Percentiles rank a stretch among this genome's conserved stretches.
Conservation (phyloP, 169 alveolate genomes). For the Plasmodium berghei region DNA sequence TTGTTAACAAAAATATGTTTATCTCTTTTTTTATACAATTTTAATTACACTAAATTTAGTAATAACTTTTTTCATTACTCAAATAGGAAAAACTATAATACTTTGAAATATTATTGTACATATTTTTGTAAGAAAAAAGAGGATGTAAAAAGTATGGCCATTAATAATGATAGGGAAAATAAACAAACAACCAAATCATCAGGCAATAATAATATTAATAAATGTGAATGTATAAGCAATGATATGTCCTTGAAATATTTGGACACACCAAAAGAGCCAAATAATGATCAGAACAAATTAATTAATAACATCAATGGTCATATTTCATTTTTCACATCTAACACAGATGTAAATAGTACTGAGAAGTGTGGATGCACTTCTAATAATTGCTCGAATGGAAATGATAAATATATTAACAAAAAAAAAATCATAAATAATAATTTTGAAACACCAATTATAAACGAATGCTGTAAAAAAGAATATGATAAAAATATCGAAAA, state of each 20-base stretch:
- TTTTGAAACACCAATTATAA: too few relatives aligned
- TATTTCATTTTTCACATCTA: background rate
- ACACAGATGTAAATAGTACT: too few relatives aligned
- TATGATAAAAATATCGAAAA: background rate
- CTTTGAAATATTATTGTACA: conserved; percentile 30
- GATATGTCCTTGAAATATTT: background rate
- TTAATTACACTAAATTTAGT: conserved; percentile 11
- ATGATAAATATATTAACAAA: background rate
- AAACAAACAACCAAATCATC: background rate
- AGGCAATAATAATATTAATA: too few relatives aligned
- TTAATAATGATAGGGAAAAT: background rate
- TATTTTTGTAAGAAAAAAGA: conserved; percentile 24
- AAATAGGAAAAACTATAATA: conserved; percentile 4
- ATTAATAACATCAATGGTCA: background rate
- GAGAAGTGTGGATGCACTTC: too few relatives aligned
- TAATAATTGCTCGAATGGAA: background rate
- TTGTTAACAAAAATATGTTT: conserved; percentile 39
- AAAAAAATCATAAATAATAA: too few relatives aligned
- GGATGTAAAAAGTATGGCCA: background rate
- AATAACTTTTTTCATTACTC: background rate
- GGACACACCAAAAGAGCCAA: background rate
- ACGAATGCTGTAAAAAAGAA: too few relatives aligned
- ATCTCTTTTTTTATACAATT: conserved; percentile 30
- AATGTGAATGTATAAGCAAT: background rate
- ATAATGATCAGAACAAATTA: too few relatives aligned